A percentile compares a stretch with the other conserved stretches of the same genome.
phyloP scores from a whole-genome alignment of 176 grass and related monocot genomes.

The Eleusine indica region DNA sequence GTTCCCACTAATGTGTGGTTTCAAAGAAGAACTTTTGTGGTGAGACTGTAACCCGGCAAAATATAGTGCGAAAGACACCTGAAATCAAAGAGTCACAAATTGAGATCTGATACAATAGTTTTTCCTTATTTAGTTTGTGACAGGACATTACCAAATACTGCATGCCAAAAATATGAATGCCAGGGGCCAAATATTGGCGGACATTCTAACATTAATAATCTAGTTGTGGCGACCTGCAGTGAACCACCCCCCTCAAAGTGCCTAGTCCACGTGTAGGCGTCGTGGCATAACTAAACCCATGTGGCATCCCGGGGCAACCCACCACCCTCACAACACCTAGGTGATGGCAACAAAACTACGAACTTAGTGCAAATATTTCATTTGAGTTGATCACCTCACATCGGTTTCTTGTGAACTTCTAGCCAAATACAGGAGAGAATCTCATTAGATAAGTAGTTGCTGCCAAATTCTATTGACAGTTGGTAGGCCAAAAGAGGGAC shows the following conservation, averaged over 20 bases:
- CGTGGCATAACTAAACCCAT: too few relatives aligned
- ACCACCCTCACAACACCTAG: too few relatives aligned
- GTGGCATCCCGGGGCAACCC: too few relatives aligned
- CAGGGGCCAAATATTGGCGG: not conserved
- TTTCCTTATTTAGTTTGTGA: not conserved
- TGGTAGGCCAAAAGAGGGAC: not conserved
- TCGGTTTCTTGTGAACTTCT: not conserved
- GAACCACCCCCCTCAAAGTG: too few relatives aligned
- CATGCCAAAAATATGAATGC: not conserved
- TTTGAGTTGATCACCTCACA: not conserved
- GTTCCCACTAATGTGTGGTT: conserved; percentile 69
- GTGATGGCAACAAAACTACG: too few relatives aligned
- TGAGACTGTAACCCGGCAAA: conserved; percentile 58
- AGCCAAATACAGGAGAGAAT: not conserved
- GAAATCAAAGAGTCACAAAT: conserved; percentile 27
- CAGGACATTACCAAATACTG: not conserved
- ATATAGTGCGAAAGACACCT: conserved; percentile 74
- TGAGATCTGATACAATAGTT: not conserved
- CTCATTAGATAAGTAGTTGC: not conserved
- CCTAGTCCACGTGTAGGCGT: too few relatives aligned
- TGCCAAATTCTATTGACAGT: not conserved
- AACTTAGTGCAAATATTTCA: too few relatives aligned
- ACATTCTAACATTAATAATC: not conserved
- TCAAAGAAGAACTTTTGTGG: conserved; percentile 79
- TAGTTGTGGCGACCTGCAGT: not conserved